Evolutionary conservation across 2,329 filamentous ascomycete genomes (phyloP).

Genomic region (Fusarium brevicatenulatum): DNA sequence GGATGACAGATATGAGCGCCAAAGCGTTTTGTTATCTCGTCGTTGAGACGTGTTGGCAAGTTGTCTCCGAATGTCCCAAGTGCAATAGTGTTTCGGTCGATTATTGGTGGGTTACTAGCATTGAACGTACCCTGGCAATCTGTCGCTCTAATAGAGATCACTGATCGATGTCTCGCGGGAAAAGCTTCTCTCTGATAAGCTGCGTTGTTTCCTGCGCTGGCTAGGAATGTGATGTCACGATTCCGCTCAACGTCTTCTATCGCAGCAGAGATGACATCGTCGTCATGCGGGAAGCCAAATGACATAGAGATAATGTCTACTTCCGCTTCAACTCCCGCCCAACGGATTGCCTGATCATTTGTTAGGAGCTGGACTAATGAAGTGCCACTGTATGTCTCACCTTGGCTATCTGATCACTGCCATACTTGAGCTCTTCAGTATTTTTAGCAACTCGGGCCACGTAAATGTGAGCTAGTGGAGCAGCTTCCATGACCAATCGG

Average conservation of each 20-base stretch:
- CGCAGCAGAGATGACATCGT: fast-evolving
- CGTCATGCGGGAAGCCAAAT: fast-evolving
- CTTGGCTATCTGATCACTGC: neutral
- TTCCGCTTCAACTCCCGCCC: fast-evolving
- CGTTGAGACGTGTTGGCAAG: fast-evolving
- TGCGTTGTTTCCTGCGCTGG: neutral
- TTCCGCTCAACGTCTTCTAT: neutral
- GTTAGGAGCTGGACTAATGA: too few relatives aligned
- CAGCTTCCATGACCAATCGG: neutral
- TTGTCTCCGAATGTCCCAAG: neutral
- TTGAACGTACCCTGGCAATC: neutral
- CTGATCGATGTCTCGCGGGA: neutral
- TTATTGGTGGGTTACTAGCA: fast-evolving
- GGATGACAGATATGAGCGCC: fast-evolving
- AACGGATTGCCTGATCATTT: neutral
- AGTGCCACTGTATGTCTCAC: too few relatives aligned
- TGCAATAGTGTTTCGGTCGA: fast-evolving
- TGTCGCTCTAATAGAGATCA: neutral
- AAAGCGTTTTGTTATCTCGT: neutral
- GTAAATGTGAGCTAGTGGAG: neutral
- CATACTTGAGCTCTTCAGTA: fast-evolving
- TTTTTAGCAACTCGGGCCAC: neutral
- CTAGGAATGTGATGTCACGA: neutral
- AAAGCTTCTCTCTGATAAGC: neutral
- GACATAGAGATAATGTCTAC: neutral